Evolutionary conservation across 83 land plant species (phyloP).

Genomic region (Picea mariana): DNA sequence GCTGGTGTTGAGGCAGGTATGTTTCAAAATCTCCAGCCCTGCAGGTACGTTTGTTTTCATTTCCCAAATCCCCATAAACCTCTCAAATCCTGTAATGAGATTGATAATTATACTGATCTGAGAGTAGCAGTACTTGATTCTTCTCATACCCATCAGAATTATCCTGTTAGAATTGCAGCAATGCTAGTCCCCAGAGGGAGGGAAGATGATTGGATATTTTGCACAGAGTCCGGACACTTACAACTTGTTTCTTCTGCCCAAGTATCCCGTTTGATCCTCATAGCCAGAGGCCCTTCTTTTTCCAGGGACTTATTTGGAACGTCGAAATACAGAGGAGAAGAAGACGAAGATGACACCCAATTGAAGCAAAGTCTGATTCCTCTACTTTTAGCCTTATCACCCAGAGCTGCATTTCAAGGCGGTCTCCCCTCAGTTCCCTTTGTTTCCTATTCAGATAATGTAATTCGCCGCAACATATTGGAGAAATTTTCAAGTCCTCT

Average conservation of each 20-base stretch:
- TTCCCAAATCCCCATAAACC: no score
- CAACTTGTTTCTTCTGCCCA: conserved; percentile 50
- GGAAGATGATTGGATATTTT: conserved; percentile 74
- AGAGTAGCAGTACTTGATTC: no score
- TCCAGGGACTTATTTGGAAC: background rate
- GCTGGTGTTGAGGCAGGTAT: no score
- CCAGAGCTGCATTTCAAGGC: conserved; percentile 17
- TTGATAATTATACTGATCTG: no score
- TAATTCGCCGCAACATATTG: conserved; percentile 28
- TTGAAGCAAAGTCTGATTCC: conserved; percentile 33
- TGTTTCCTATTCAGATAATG: conserved; percentile 48
- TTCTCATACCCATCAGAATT: conserved; percentile 7
- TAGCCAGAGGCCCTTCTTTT: conserved; percentile 28
- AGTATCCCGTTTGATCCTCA: conserved; percentile 53
- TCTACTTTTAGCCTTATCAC: conserved; percentile 40
- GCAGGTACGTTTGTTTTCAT: no score
- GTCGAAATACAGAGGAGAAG: background rate
- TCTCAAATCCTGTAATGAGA: no score
- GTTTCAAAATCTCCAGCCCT: no score
- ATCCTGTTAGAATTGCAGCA: conserved; percentile 30
- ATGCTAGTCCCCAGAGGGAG: conserved; percentile 56
- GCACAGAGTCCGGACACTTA: conserved; percentile 47
- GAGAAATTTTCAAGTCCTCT: conserved; percentile 33
- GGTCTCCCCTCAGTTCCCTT: conserved; percentile 41
- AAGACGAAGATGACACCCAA: background rate